A percentile compares a stretch with the other conserved stretches of the same genome.
phyloP scores from a whole-genome alignment of 345 rosid species.

The Eucalyptus cloeziana region DNA sequence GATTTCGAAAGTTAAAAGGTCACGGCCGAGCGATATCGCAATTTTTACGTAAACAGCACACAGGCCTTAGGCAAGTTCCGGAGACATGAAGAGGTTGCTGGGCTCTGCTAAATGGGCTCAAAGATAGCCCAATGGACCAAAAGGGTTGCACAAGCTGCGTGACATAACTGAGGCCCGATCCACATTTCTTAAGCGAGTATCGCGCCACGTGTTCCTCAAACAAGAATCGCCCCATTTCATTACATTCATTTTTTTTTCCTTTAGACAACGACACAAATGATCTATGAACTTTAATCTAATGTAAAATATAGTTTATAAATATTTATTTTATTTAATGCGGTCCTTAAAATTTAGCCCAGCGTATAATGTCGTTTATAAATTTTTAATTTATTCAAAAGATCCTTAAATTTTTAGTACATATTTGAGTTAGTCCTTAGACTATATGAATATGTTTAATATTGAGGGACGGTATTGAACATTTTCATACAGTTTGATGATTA shows the following conservation, averaged over 20 bases:
- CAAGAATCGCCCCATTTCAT: not conserved
- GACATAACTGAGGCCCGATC: not conserved
- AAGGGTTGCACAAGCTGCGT: not conserved
- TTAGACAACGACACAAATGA: not conserved
- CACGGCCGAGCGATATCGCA: not conserved
- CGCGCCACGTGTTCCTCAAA: too few relatives aligned
- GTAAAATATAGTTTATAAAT: not conserved
- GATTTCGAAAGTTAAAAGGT: not conserved
- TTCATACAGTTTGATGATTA: too few relatives aligned
- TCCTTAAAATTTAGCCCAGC: rapidly evolving
- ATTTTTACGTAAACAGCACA: not conserved
- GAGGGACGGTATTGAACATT: rapidly evolving
- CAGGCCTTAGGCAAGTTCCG: not conserved
- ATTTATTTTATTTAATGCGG: not conserved
- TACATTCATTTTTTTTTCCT: too few relatives aligned
- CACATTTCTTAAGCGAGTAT: not conserved
- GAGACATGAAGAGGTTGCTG: rapidly evolving
- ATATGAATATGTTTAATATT: too few relatives aligned
- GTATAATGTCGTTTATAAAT: rapidly evolving
- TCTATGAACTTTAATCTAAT: rapidly evolving
- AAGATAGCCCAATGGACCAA: not conserved
- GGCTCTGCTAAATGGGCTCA: not conserved
- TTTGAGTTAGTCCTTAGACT: not conserved
- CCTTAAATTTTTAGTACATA: rapidly evolving
- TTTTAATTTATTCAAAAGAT: not conserved